Percentiles rank a stretch among this genome's conserved stretches.
Conservation (phyloP, 2,329 filamentous ascomycete genomes). For the Ophiosphaerella herpotricha region DNA sequence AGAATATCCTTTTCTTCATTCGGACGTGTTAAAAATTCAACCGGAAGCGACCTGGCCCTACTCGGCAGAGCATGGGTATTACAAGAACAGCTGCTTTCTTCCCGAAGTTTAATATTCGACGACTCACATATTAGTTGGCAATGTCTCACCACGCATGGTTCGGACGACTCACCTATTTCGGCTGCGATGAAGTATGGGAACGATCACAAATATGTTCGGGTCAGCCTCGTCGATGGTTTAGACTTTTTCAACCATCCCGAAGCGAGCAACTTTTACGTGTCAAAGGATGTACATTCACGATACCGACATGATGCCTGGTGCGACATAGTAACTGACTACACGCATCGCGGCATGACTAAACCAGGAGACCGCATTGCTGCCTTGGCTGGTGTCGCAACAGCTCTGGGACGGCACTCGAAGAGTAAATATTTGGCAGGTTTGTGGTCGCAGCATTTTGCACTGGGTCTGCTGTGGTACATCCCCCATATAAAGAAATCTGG, state of each 20-base stretch:
- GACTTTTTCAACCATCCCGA: constrained; percentile 17
- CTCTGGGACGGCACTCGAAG: constrained; percentile 13
- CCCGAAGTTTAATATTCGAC: constrained; percentile 26
- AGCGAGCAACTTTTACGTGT: background rate
- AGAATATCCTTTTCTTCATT: constrained; percentile 15
- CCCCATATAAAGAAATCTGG: constrained; percentile 11
- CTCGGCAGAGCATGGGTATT: constrained; percentile 30
- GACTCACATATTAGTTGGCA: constrained; percentile 25
- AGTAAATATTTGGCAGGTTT: constrained; percentile 20
- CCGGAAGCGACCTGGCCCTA: constrained; percentile 18
- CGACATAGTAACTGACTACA: constrained; percentile 25
- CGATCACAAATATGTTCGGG: constrained; percentile 15
- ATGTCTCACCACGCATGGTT: constrained; percentile 22
- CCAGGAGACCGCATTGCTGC: constrained; percentile 21
- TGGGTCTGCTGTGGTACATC: constrained; percentile 22
- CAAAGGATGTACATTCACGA: background rate
- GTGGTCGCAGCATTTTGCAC: constrained; percentile 19
- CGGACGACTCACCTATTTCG: constrained; percentile 16
- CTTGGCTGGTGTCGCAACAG: constrained; percentile 22
- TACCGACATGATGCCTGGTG: constrained; percentile 18
- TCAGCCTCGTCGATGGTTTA: constrained; percentile 10
- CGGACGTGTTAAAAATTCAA: constrained; percentile 11
- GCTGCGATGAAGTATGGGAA: constrained; percentile 16
- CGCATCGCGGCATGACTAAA: constrained; percentile 26
- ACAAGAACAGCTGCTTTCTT: constrained; percentile 27